Evolutionary conservation across 208 protist species (phyloP), one percentile per base, ranked within the genome.

Genomic region (Leishmania arabica): DNA sequence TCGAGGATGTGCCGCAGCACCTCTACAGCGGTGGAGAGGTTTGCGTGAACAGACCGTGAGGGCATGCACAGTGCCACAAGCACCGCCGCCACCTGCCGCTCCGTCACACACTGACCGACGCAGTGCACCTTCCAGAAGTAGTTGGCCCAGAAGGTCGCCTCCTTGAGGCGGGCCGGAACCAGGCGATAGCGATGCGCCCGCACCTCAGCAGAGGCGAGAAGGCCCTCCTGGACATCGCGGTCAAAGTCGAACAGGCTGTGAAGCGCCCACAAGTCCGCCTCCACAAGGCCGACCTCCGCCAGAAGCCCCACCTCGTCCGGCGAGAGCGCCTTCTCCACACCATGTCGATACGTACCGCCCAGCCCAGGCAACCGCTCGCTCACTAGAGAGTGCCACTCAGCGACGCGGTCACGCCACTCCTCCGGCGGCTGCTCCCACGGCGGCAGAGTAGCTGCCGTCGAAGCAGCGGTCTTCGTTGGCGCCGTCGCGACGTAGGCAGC

Each of bases 111-210:
- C 51, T 80, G 56, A 34, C 79, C 83, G 9, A 95, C 79, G 77
- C 90, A 95, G n/a, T 90, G 83, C 17, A 92, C 86, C 83, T 95
- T 95, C 92, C 92, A 97, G 74, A 97, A 95, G 80, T 93, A 97
- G 80, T 94, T 93, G 24, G 86, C 86, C 92, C 94, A 97, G 83
- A 97, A 97, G 27, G 77, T 85, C 53, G 91, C 86, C 37, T 97
- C 94, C 65, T 86, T 86, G n/a, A 97, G 87, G 49, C 80, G 82
- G 2, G 84, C 79, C 8, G 94, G 94, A 47, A 97, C 94, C 42
- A 97, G 81, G 31, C 81, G 82, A 82, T 95, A 95, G 74, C 94
- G 94, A 75, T 89, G 86, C 58, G 84, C 81, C n/a, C 90, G 83
- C 62, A 93, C 47, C 51, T 71, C 86, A 15, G 83, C 58, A 24